Evolutionary conservation across 164 flowering plant genomes (phyloP).

Genomic region (Kingdonia uniflora): DNA sequence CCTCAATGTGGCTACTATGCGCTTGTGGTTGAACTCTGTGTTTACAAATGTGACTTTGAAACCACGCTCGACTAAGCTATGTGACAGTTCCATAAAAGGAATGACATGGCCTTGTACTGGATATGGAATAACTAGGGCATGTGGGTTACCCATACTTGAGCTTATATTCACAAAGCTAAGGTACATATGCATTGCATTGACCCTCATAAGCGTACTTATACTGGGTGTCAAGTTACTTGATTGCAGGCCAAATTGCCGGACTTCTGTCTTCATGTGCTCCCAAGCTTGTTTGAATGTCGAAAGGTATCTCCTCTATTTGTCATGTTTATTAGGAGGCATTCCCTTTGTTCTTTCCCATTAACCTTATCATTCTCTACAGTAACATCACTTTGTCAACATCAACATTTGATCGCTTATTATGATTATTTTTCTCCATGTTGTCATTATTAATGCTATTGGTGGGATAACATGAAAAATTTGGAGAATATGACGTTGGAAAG

Average conservation of each 20-base stretch:
- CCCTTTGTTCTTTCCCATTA: too few relatives aligned
- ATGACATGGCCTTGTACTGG: constrained; percentile 5
- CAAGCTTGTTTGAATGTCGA: too few relatives aligned
- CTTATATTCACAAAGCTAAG: neutral
- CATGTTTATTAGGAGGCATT: too few relatives aligned
- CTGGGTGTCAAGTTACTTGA: neutral
- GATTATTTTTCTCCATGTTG: too few relatives aligned
- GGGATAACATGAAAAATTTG: too few relatives aligned
- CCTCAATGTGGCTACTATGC: neutral
- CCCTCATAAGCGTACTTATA: neutral
- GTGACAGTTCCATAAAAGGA: constrained; percentile 3
- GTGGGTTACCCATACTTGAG: constrained; percentile 1
- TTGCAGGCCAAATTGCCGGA: neutral
- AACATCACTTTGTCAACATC: too few relatives aligned
- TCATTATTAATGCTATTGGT: too few relatives aligned
- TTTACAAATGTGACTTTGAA: constrained; percentile 2
- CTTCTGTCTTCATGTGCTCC: too few relatives aligned
- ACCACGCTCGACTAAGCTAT: neutral
- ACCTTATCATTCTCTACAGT: too few relatives aligned
- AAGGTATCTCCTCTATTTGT: too few relatives aligned
- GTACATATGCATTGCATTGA: neutral
- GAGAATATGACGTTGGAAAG: too few relatives aligned
- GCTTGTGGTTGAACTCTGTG: constrained; percentile 4
- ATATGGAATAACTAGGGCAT: constrained; percentile 3
- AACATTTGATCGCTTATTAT: too few relatives aligned